These are phyloP conservation scores for Luvunga scandens DNA, from an alignment of 345 rosid species.

Conservation along the genomic window DNA sequence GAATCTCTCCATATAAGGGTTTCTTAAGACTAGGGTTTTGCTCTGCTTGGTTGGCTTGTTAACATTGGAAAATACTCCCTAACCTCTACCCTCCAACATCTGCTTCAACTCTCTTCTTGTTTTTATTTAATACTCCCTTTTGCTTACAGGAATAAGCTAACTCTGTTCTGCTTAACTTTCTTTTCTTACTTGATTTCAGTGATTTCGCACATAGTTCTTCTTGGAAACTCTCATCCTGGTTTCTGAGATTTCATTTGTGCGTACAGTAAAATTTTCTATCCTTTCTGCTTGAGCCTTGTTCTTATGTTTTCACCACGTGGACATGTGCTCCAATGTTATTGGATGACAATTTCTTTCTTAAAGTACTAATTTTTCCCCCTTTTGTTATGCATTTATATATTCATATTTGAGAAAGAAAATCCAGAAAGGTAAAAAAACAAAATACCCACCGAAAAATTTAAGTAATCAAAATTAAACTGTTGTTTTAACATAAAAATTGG, in stretches of 20 bases:
- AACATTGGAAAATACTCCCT: not conserved
- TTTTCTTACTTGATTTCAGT: not conserved
- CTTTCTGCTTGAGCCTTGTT: conserved; percentile 26
- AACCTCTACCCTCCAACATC: not conserved
- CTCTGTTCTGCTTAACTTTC: not conserved
- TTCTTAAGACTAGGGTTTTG: not conserved
- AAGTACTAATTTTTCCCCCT: not conserved
- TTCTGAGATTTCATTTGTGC: conserved; percentile 47
- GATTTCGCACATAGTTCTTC: conserved; percentile 41
- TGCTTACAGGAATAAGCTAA: not conserved
- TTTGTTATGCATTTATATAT: too few species aligned
- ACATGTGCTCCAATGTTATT: conserved; percentile 48
- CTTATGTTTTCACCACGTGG: conserved; percentile 16
- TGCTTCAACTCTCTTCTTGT: not conserved
- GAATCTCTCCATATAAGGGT: not conserved
- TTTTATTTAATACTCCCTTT: not conserved
- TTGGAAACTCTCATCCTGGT: conserved; percentile 26
- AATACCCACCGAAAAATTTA: too few species aligned
- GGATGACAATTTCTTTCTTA: conserved; percentile 27
- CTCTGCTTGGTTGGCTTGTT: not conserved
- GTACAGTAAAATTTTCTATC: conserved; percentile 22
- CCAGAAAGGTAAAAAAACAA: not conserved
- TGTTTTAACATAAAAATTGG: not conserved
- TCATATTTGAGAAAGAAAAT: too few species aligned
- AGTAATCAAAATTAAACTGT: not conserved